Evolutionary conservation across 768 basidiomycete species (phyloP), one percentile per base, ranked within the genome.

Genomic region (Tylopilus rubrobrunneus): DNA sequence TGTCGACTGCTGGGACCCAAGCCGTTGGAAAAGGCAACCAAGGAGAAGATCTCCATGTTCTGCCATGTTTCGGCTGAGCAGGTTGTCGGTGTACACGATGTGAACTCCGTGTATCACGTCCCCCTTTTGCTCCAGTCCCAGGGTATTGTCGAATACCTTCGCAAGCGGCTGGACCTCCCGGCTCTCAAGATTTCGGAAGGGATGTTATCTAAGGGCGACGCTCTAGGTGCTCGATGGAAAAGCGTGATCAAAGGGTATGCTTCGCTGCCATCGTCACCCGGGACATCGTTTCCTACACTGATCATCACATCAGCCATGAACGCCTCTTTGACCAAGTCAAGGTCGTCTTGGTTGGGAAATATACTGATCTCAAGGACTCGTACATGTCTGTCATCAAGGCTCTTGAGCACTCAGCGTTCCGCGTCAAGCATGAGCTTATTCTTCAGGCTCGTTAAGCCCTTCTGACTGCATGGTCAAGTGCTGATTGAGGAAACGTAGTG

Each of bases 321-420:
- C 84, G 94, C 39, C 76, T 93, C 6, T 96, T 87, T 67, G 95
- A 98, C 62, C 80, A 81, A 9, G 93, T 97, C 43, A 83, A 82
- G 43, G 89, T 99, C 57, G 92, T 87, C 21, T 78, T 99, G 48
- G 95, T 99, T 15, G 96, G 96, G 43, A 99, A 99, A 73, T 99
- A 99, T 76, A 98, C 94, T 12, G 86, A 92, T 59, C 77, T 98
- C 45, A 91, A 93, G 72, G 96, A 99, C 71, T 97, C 95, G 27
- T 99, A 99, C 70, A 98, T 98, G 92, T 93, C 90, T 28, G 96
- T 99, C 52, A 86, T 85, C 65, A 99, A 99, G 77, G 84, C 97
- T 21, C 78, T 99, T 34, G 96, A 99, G 71, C 96, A 99, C 71
- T 94, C 95, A 6, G 92, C 95, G 1, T 92, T 98, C 75, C 84